phyloP scores from a whole-genome alignment of 306 rosid species.

The Purshia tridentata region DNA sequence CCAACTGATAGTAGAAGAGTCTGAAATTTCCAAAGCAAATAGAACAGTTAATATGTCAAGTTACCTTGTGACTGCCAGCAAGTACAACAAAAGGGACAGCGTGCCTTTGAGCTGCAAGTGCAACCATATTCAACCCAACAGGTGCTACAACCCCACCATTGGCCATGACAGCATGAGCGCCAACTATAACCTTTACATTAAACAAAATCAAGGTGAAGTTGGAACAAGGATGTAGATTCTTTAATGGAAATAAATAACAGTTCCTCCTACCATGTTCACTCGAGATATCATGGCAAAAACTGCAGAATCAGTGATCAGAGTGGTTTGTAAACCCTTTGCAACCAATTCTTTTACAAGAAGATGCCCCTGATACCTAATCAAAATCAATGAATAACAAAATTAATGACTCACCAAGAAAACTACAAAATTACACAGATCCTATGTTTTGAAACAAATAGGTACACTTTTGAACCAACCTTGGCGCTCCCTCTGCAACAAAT shows the following conservation, averaged over 20 bases:
- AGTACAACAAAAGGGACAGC: slow-evolving; percentile 98
- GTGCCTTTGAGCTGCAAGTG: slow-evolving; percentile 97
- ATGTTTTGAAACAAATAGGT: slow-evolving; percentile 16
- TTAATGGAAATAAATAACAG: neutral
- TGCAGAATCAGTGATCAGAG: slow-evolving; percentile 82
- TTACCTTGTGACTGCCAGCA: slow-evolving; percentile 98
- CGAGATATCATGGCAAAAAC: slow-evolving; percentile 85
- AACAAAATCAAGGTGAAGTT: slow-evolving; percentile 27
- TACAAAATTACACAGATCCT: slow-evolving; percentile 20
- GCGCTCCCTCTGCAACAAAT: slow-evolving; percentile 96
- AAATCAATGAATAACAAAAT: neutral
- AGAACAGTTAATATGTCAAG: neutral
- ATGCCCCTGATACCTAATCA: slow-evolving; percentile 85
- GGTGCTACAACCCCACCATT: slow-evolving; percentile 97
- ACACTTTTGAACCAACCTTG: slow-evolving; percentile 62
- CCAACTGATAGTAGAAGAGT: no score
- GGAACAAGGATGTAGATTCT: slow-evolving; percentile 14
- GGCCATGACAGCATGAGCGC: slow-evolving; percentile 99
- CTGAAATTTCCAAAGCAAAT: neutral
- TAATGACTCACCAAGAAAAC: slow-evolving; percentile 4
- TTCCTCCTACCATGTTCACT: slow-evolving; percentile 80
- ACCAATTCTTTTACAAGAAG: slow-evolving; percentile 80
- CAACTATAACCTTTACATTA: slow-evolving; percentile 80
- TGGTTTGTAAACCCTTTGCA: slow-evolving; percentile 75
- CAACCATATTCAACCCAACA: slow-evolving; percentile 93